Conservation (phyloP, 305 asterid species). For the Coffea humblotiana region DNA sequence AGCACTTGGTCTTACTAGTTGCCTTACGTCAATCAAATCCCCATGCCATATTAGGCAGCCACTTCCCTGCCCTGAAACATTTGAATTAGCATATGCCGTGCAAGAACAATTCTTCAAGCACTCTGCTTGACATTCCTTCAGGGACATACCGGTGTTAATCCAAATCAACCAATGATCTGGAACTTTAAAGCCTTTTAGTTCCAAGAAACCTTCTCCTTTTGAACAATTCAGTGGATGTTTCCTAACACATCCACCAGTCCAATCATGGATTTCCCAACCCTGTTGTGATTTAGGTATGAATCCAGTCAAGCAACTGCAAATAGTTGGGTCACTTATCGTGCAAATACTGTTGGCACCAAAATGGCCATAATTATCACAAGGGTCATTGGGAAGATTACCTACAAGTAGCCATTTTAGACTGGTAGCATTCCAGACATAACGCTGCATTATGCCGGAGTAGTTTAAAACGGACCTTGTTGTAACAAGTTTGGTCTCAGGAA, state of each 20-base stretch:
- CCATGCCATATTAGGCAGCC: slow-evolving; percentile 41
- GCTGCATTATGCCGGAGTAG: background rate
- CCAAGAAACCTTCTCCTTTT: slow-evolving; percentile 4
- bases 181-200: slow-evolving; percentile 12
- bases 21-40: slow-evolving; percentile 30
- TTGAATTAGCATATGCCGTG: slow-evolving; percentile 38
- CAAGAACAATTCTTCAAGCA: slow-evolving; percentile 45
- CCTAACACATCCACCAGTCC: slow-evolving; percentile 35
- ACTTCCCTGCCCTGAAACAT: slow-evolving; percentile 7
- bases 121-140: slow-evolving; percentile 27
- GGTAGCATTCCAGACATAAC: background rate
- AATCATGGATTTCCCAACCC: slow-evolving; percentile 35
- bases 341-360: slow-evolving; percentile 27
- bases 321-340: background rate
- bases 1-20: slow-evolving; percentile 20
- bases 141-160: background rate
- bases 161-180: background rate
- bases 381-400: slow-evolving; percentile 4
- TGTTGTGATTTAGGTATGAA: background rate
- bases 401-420: background rate
- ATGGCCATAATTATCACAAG: slow-evolving; percentile 31
- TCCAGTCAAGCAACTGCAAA: slow-evolving; percentile 4
- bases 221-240: slow-evolving; percentile 20
- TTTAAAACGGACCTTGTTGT: background rate
- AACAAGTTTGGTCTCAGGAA: background rate